These are phyloP conservation scores for Auricularia auricula-judae DNA, from an alignment of 768 basidiomycete species.

Conservation along the genomic window DNA sequence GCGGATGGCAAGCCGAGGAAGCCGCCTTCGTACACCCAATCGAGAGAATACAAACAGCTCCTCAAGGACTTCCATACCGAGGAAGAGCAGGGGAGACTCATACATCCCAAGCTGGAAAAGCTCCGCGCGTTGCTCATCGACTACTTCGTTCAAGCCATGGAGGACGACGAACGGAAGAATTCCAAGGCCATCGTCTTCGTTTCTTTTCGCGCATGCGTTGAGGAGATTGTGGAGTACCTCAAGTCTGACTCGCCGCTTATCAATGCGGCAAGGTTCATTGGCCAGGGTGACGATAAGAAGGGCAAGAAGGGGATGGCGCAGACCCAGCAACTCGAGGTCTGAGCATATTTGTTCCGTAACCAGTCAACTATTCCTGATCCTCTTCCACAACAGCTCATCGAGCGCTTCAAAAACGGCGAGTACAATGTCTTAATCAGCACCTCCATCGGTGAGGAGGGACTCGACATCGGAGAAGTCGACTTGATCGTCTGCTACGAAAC, in stretches of 20 bases:
- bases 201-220: slow-evolving; percentile 80
- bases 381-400: slow-evolving; percentile 49
- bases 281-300: slow-evolving; percentile 75
- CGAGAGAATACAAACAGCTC: slow-evolving; percentile 48
- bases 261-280: slow-evolving; percentile 77
- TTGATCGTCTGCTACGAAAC: slow-evolving; percentile 94
- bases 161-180: slow-evolving; percentile 27
- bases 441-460: slow-evolving; percentile 94
- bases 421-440: slow-evolving; percentile 93
- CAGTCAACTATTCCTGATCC: slow-evolving; percentile 5
- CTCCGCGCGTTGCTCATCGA: slow-evolving; percentile 63
- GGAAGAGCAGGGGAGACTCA: slow-evolving; percentile 31
- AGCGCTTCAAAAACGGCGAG: slow-evolving; percentile 74
- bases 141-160: slow-evolving; percentile 53
- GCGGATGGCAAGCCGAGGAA: slow-evolving; percentile 20
- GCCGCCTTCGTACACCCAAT: slow-evolving; percentile 13
- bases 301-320: slow-evolving; percentile 85
- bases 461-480: slow-evolving; percentile 97
- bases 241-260: slow-evolving; percentile 69
- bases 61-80: slow-evolving; percentile 52
- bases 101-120: slow-evolving; percentile 90
- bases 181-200: slow-evolving; percentile 92
- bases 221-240: slow-evolving; percentile 77
- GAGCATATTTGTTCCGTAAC: slow-evolving; percentile 8
- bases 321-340: slow-evolving; percentile 81